Base-by-base conservation (phyloP, 805 yeast species). In the Clavispora asparagi region DNA sequence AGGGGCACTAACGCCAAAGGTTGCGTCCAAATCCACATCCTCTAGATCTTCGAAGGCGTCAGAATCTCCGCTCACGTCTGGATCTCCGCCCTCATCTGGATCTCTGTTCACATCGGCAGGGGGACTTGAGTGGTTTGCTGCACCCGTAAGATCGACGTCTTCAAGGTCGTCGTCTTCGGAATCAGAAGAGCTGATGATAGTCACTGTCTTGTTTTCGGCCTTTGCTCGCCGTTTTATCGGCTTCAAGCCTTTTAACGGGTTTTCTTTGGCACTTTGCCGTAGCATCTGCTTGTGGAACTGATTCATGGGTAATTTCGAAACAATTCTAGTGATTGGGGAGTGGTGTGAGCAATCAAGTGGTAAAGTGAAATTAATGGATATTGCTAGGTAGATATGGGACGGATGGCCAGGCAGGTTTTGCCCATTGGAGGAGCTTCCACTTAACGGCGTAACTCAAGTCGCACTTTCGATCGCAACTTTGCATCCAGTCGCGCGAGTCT, bases 41-140 rank as follows among this genome's bases (percentile, higher is more conserved):
- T 67, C 69, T 39, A 64, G 54, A 25, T 61, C 65, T 31, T 58
- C 65, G 61, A 46, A 47, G 64, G 17, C 41, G 28, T 46, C 50
- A 4, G 46, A 40, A 9, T 35, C 50, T 17, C 19, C 39, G 26
- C 12, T n/a, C 6, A 2, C 40, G 30, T 16, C 37, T 7, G 39
- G 32, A 26, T 10, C 14, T 6, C 4, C 26, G n/a, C n/a, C n/a
- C n/a, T n/a, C n/a, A n/a, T 16, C 37, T 7, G 39, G 32, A 26
- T 10, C 14, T 6, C 4, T 19, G 14, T 7, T n/a, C 7, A 12
- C 28, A 16, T n/a, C 28, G 3, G 30, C 32, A 12, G 17, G 11
- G 10, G 13, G 13, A 30, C 23, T 35, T 23, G 35, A 11, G 14
- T 14, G 37, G 29, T 5, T 14, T 25, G 7, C 16, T 13, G 28